Conservation (phyloP, 2,329 filamentous ascomycete genomes). For the Volutella citrinella region DNA sequence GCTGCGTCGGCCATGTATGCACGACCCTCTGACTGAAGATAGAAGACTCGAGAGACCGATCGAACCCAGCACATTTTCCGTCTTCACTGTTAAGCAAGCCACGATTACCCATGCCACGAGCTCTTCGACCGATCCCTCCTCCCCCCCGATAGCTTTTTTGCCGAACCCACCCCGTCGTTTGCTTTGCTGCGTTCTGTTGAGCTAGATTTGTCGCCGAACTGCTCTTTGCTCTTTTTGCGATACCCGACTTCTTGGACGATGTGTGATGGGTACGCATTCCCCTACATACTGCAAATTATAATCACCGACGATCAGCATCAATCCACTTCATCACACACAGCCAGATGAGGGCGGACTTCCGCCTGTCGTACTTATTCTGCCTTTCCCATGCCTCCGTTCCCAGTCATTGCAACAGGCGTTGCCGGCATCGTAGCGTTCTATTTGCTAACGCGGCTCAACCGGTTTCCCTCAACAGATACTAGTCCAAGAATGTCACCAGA, state of each 20-base stretch:
- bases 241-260: conserved; percentile 25
- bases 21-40: conserved; percentile 17
- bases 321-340: conserved; percentile 5
- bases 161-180: too few relatives aligned
- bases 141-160: too few relatives aligned
- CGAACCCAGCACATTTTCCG: conserved; percentile 22
- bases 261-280: conserved; percentile 42
- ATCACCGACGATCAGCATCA: too few relatives aligned
- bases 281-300: too few relatives aligned
- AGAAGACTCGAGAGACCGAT: conserved; percentile 26
- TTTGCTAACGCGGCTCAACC: conserved; percentile 26
- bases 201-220: conserved; percentile 11
- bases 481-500: conserved; percentile 64
- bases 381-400: conserved; percentile 10
- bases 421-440: conserved; percentile 16
- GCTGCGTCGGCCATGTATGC: conserved; percentile 11
- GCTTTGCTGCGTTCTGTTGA: conserved; percentile 10
- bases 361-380: too few relatives aligned
- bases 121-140: conserved; percentile 11
- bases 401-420: conserved; percentile 11
- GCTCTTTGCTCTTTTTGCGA: conserved; percentile 20
- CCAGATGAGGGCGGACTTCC: conserved; percentile 6
- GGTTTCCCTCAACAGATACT: conserved; percentile 35
- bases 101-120: conserved; percentile 12
- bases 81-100: too few relatives aligned